A percentile compares a stretch with the other conserved stretches of the same genome.
Conservation (phyloP, 805 yeast genomes). For the Suhomyces sp. region DNA sequence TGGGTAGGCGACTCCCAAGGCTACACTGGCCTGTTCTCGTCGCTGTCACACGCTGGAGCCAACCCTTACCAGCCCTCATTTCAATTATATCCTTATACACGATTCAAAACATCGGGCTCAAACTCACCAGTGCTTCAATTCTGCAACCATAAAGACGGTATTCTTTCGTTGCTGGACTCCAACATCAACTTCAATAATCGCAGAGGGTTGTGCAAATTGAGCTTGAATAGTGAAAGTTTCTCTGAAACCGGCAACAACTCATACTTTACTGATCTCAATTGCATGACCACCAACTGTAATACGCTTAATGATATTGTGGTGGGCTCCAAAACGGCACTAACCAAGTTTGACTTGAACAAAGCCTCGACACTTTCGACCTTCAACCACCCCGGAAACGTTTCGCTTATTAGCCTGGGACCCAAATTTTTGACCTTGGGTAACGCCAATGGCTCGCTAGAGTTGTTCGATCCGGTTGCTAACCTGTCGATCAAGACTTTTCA, state of each 20-base stretch:
- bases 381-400: conserved; percentile 43
- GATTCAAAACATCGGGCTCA: conserved; percentile 24
- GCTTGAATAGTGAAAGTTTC: conserved; percentile 12
- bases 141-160: conserved; percentile 30
- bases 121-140: conserved; percentile 26
- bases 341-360: conserved; percentile 33
- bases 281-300: conserved; percentile 32
- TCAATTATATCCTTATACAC: conserved; percentile 35
- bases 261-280: conserved; percentile 20
- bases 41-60: conserved; percentile 11
- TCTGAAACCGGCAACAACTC: neutral
- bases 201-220: conserved; percentile 29
- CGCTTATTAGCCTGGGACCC: conserved; percentile 42
- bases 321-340: conserved; percentile 22
- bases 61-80: conserved; percentile 17
- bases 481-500: conserved; percentile 49
- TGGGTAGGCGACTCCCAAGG: conserved; percentile 83
- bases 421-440: conserved; percentile 59
- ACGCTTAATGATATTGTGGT: conserved; percentile 30
- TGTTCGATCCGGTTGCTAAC: conserved; percentile 55
- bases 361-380: conserved; percentile 21
- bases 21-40: conserved; percentile 30
- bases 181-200: conserved; percentile 34
- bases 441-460: conserved; percentile 57
- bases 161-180: conserved; percentile 31